Evolutionary conservation across 2,329 filamentous ascomycete species (phyloP).

Genomic region (Pyrenochaeta sp.): DNA sequence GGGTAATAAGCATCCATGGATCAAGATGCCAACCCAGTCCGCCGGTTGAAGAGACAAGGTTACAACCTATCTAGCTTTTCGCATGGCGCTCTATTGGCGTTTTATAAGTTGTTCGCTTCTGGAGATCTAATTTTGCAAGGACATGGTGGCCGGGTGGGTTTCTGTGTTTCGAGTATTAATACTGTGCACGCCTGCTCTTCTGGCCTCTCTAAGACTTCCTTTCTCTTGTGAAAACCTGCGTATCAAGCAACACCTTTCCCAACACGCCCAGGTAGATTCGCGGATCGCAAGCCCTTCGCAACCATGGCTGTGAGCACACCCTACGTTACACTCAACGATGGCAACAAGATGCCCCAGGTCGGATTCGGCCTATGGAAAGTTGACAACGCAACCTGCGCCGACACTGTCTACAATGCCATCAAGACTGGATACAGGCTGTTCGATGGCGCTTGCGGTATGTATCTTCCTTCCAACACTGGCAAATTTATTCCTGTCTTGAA

Average conservation of each 20-base stretch:
- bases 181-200: slow-evolving; percentile 24
- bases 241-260: slow-evolving; percentile 6
- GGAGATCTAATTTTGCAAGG: slow-evolving; percentile 5
- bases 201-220: slow-evolving; percentile 6
- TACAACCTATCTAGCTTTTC: slow-evolving; percentile 27
- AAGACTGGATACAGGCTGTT: slow-evolving; percentile 50
- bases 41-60: slow-evolving; percentile 35
- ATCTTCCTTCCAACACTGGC: neutral
- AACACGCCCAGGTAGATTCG: slow-evolving; percentile 4
- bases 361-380: slow-evolving; percentile 48
- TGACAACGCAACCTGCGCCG: slow-evolving; percentile 41
- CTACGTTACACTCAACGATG: slow-evolving; percentile 44
- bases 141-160: slow-evolving; percentile 28
- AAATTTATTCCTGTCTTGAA: neutral
- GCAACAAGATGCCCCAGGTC: slow-evolving; percentile 48
- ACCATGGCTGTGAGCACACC: slow-evolving; percentile 40
- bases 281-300: slow-evolving; percentile 24
- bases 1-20: slow-evolving; percentile 20
- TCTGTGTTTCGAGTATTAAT: slow-evolving; percentile 34
- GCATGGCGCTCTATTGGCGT: slow-evolving; percentile 14
- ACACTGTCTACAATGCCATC: slow-evolving; percentile 48
- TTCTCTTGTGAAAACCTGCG: slow-evolving; percentile 9
- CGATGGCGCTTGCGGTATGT: slow-evolving; percentile 49
- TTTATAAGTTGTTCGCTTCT: neutral
- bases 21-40: slow-evolving; percentile 14